A percentile compares a stretch with the other conserved stretches of the same genome.
Evolutionary conservation across 345 rosid genomes (phyloP).

Genomic region (Gossypioides kirkii): DNA sequence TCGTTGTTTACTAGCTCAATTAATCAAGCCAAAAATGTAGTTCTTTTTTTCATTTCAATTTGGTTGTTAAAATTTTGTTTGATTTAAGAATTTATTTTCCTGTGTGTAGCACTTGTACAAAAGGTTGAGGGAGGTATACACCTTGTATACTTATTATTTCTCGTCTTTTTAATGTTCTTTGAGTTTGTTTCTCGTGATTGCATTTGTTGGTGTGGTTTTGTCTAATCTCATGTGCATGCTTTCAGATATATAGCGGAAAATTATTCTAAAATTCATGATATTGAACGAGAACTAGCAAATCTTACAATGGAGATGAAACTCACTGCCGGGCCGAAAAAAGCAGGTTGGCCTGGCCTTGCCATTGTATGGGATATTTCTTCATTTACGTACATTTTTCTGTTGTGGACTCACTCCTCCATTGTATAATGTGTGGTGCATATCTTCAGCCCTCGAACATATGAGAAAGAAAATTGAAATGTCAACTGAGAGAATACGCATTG

Average conservation of each 20-base stretch:
- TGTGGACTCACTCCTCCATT: constrained; percentile 20
- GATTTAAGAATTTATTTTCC: not conserved
- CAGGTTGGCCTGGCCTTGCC: constrained; percentile 43
- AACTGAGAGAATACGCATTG: constrained; percentile 62
- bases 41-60: not conserved
- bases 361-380: not conserved
- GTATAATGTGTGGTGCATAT: constrained; percentile 15
- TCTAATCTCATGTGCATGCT: constrained; percentile 5
- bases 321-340: constrained; percentile 94
- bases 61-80: not conserved
- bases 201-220: not conserved
- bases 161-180: not conserved
- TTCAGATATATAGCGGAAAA: constrained; percentile 83
- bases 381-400: constrained; percentile 8
- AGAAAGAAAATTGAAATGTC: constrained; percentile 82
- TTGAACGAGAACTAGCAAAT: constrained; percentile 72
- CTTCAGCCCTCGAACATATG: constrained; percentile 74
- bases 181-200: not conserved
- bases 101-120: not conserved
- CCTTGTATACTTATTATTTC: not conserved
- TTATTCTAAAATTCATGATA: constrained; percentile 65
- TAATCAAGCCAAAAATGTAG: not conserved
- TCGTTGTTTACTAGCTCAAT: not conserved
- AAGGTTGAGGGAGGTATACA: not conserved
- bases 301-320: constrained; percentile 90